phyloP scores from a whole-genome alignment of 2,329 filamentous ascomycete genomes.

The Zymoseptoria tritici region DNA sequence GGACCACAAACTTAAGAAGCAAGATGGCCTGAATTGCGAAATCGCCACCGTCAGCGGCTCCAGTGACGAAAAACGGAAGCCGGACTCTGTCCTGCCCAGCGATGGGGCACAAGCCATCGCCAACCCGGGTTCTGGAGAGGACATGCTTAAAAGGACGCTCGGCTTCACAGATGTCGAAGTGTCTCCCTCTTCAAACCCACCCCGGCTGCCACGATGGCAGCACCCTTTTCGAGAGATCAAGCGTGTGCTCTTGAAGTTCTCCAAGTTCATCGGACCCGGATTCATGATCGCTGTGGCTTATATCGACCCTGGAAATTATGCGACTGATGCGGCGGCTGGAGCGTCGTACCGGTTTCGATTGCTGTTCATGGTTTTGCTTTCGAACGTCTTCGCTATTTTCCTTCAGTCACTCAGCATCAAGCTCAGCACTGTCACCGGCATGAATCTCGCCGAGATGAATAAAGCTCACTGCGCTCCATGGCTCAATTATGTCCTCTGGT shows the following conservation, averaged over 20 bases:
- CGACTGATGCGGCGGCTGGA: conserved; percentile 62
- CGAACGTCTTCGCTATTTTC: conserved; percentile 60
- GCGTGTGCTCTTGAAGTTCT: conserved; percentile 37
- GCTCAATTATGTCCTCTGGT: conserved; percentile 48
- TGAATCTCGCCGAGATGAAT: conserved; percentile 44
- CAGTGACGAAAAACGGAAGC: conserved; percentile 4
- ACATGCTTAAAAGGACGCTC: conserved; percentile 20
- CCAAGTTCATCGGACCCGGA: conserved; percentile 56
- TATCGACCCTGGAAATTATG: conserved; percentile 55
- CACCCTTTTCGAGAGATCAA: conserved; percentile 11
- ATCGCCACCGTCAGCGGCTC: conserved; percentile 10
- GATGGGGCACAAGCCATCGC: conserved; percentile 18
- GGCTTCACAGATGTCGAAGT: conserved; percentile 6
- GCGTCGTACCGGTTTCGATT: conserved; percentile 58
- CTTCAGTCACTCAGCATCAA: conserved; percentile 37
- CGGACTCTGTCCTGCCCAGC: conserved; percentile 5
- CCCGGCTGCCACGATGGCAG: conserved; percentile 14
- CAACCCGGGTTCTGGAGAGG: conserved; percentile 15
- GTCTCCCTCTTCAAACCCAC: conserved; percentile 12
- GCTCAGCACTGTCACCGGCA: conserved; percentile 44
- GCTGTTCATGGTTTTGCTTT: conserved; percentile 61
- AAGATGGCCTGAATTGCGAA: conserved; percentile 23
- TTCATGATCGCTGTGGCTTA: conserved; percentile 52
- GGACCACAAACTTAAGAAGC: conserved; percentile 33
- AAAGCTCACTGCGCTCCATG: conserved; percentile 44